Evolutionary conservation across 176 grass and related monocot genomes (phyloP).

Genomic region (Aegilops bicornis): DNA sequence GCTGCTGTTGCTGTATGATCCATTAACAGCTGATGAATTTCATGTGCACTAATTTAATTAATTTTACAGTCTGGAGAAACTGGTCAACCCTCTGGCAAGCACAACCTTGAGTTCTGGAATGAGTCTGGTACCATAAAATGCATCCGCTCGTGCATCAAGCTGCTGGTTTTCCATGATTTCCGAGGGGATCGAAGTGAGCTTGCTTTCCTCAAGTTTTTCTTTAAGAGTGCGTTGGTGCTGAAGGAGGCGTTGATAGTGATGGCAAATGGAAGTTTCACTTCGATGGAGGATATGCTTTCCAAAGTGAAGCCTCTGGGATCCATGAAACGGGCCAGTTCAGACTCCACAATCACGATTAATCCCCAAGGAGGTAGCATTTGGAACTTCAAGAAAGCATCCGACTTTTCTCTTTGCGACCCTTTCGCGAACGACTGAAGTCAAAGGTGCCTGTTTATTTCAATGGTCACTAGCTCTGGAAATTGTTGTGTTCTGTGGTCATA

Average conservation of each 20-base stretch:
- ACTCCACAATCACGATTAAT: neutral
- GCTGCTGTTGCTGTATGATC: neutral
- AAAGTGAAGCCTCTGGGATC: neutral
- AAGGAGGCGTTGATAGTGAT: neutral
- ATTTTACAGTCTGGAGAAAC: neutral
- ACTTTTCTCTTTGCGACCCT: constrained; percentile 9
- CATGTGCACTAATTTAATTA: neutral
- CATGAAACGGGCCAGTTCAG: constrained; percentile 1
- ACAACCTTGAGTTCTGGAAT: neutral
- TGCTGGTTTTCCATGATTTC: neutral
- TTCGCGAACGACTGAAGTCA: neutral
- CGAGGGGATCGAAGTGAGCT: neutral
- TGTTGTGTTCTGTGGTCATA: neutral
- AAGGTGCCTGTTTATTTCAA: neutral
- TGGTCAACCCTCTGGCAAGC: neutral
- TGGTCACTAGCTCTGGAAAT: neutral
- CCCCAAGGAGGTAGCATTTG: neutral
- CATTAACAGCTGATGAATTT: neutral
- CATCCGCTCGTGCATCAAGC: neutral
- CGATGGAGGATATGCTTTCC: neutral
- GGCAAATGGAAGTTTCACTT: neutral
- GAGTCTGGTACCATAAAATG: constrained; percentile 10
- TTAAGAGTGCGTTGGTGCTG: neutral
- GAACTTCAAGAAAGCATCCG: neutral
- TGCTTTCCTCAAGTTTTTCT: constrained; percentile 7